These are phyloP conservation scores for Verticillium nubilum DNA, from an alignment of 2,329 filamentous ascomycete genomes.

Conservation along the genomic window DNA sequence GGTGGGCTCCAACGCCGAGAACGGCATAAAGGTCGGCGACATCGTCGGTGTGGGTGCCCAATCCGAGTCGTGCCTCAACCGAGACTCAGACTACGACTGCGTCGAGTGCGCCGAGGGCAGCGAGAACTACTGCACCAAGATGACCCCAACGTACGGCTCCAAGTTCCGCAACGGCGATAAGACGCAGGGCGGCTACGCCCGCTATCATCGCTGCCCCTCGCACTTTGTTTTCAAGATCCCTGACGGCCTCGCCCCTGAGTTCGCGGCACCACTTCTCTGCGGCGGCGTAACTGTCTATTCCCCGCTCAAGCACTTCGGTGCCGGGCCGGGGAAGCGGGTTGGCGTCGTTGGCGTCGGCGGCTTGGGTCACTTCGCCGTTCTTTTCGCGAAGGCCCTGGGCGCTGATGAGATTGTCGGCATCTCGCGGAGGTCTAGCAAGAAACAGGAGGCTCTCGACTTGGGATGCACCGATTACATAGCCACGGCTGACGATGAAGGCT, in stretches of 20 bases:
- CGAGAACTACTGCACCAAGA: slow-evolving; percentile 62
- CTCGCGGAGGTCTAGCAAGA: not conserved
- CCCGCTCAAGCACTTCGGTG: slow-evolving; percentile 14
- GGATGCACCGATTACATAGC: slow-evolving; percentile 13
- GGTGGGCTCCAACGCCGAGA: slow-evolving; percentile 60
- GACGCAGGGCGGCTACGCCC: slow-evolving; percentile 56
- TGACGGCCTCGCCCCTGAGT: not conserved
- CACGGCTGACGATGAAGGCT: slow-evolving; percentile 38
- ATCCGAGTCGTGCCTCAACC: slow-evolving; percentile 52
- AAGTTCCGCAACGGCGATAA: slow-evolving; percentile 57
- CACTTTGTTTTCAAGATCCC: slow-evolving; percentile 33
- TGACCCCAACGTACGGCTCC: slow-evolving; percentile 54
- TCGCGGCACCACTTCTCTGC: slow-evolving; percentile 6
- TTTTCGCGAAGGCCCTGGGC: slow-evolving; percentile 6
- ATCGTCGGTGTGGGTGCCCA: slow-evolving; percentile 67
- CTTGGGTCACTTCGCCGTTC: slow-evolving; percentile 18
- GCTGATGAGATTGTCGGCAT: slow-evolving; percentile 6
- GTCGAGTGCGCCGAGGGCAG: slow-evolving; percentile 60
- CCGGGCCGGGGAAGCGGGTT: slow-evolving; percentile 23
- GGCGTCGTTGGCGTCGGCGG: slow-evolving; percentile 17
- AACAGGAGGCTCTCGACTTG: slow-evolving; percentile 7
- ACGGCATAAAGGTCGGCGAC: slow-evolving; percentile 50
- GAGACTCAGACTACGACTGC: slow-evolving; percentile 34
- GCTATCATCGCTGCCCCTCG: slow-evolving; percentile 37
- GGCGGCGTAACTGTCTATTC: slow-evolving; percentile 19